Percentiles rank a stretch among this genome's conserved stretches.
These are phyloP conservation scores for Nitzschia putrida DNA, from an alignment of 108 stramenopile genomes.

Conservation along the genomic window DNA sequence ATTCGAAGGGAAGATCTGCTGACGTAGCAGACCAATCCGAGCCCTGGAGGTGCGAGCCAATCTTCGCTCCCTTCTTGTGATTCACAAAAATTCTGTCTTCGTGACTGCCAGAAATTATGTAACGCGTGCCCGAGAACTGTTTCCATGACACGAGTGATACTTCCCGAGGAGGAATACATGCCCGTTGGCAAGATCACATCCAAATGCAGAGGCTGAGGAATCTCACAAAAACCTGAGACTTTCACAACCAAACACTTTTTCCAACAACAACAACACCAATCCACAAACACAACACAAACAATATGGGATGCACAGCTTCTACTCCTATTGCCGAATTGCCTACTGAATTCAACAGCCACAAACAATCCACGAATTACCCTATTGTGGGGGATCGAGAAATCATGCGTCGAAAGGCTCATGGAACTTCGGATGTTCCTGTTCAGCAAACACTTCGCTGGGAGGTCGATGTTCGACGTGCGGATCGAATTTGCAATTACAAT, in stretches of 20 bases:
- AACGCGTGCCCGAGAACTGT: too few species aligned
- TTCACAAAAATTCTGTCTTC: too few species aligned
- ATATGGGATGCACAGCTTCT: slow-evolving; percentile 3
- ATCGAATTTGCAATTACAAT: slow-evolving; percentile 6
- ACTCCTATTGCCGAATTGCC: neutral
- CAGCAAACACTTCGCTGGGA: neutral
- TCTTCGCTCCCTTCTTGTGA: too few species aligned
- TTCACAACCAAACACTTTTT: neutral
- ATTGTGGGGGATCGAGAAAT: slow-evolving; percentile 80
- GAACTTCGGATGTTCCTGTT: slow-evolving; percentile 46
- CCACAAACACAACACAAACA: slow-evolving; percentile 6
- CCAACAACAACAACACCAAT: neutral
- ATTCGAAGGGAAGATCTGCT: too few species aligned
- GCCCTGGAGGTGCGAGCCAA: too few species aligned
- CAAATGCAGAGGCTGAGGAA: too few species aligned
- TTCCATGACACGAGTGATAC: too few species aligned
- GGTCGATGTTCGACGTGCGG: neutral
- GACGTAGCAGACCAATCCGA: too few species aligned
- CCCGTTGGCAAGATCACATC: too few species aligned
- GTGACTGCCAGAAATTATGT: too few species aligned
- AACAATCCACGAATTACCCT: slow-evolving; percentile 37
- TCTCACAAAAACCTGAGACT: too few species aligned
- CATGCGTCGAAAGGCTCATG: slow-evolving; percentile 78
- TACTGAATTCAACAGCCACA: neutral
- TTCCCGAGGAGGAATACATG: too few species aligned